Evolutionary conservation across 1,139 yeast genomes (phyloP).

Genomic region (Taiozyma sp.): DNA sequence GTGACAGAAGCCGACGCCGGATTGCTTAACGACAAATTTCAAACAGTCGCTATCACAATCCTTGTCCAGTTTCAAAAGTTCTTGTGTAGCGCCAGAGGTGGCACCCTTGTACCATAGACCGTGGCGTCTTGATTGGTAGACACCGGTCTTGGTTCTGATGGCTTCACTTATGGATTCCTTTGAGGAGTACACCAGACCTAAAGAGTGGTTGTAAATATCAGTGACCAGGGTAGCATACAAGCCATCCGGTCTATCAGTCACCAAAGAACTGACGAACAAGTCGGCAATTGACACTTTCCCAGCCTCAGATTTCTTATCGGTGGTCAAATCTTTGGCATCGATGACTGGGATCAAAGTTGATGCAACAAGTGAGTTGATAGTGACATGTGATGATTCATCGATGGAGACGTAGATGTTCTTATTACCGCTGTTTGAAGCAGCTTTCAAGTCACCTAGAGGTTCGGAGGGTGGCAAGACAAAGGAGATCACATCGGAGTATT

Average conservation of each 20-base stretch:
- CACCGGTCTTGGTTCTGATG: conserved; percentile 81
- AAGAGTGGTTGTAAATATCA: conserved; percentile 56
- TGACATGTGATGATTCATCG: conserved; percentile 18
- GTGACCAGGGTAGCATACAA: conserved; percentile 83
- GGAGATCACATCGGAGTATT: conserved; percentile 15
- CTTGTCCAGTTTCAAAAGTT: conserved; percentile 54
- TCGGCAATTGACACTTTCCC: conserved; percentile 44
- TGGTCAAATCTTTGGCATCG: conserved; percentile 37
- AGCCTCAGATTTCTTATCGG: conserved; percentile 21
- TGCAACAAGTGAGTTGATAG: conserved; percentile 25
- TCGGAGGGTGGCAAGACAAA: conserved; percentile 23
- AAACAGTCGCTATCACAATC: conserved; percentile 95
- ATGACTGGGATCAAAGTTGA: conserved; percentile 50
- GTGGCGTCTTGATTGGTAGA: conserved; percentile 86
- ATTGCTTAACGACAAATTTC: conserved; percentile 78
- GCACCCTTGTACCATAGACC: conserved; percentile 96
- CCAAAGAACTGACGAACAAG: conserved; percentile 50
- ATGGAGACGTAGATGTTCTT: conserved; percentile 35
- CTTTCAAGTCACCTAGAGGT: conserved; percentile 22
- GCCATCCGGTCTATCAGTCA: conserved; percentile 84
- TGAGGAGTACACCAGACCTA: conserved; percentile 92
- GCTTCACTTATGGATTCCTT: conserved; percentile 78
- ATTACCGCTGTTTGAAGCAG: conserved; percentile 35
- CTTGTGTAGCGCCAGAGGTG: conserved; percentile 92
- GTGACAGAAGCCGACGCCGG: conserved; percentile 91